Evolutionary conservation across 2,329 filamentous ascomycete genomes (phyloP), one percentile per base, ranked within the genome.

Genomic region (Paramyrothecium roridum): DNA sequence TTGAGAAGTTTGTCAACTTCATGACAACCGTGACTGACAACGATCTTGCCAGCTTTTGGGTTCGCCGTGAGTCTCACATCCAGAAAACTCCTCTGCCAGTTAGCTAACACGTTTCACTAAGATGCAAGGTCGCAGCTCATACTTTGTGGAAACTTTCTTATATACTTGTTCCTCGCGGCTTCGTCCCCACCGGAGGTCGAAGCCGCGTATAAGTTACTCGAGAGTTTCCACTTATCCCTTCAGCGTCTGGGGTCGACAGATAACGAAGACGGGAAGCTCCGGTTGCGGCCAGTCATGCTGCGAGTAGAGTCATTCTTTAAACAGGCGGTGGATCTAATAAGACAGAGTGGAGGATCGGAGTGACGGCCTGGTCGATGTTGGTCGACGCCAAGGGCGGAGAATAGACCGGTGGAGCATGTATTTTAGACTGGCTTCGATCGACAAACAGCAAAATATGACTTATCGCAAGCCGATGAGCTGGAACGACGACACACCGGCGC

Each of bases 131-230:
- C 75, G 8, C 76, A 80, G 54, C 63, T 80, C 1, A 77, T 79
- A 3, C 65, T 78, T 0, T 76, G 74, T 40, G 75, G 76, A 17
- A 79, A 80, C 58, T 79, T 79, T 52, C 67, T 80, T 50, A 76
- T 79, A 23, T 78, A 78, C 56, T 67, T 80, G 0, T 80, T 80
- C 50, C 66, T 80, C 1, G 65, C 77, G 3, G 75, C 76, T 1
- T 70, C 73, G 0, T 67, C 70, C 8, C 62, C 62, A 3, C 55
- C 57, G 3, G 67, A 76, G 50, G 67, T 74, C 3, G 66, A 67
- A 21, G 61, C 64, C 2, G 69, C 73, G 1, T 75, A 73, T 48
- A 63, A 65, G n/a, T 58, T 75, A 1, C 56, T 76, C 19, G 64
- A 72, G 37, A 67, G 60, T 19, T 75, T 74, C n/a, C 72, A 74